These are phyloP conservation scores for Pelargonium australe DNA, from an alignment of 441 rosid genomes.

Conservation along the genomic window DNA sequence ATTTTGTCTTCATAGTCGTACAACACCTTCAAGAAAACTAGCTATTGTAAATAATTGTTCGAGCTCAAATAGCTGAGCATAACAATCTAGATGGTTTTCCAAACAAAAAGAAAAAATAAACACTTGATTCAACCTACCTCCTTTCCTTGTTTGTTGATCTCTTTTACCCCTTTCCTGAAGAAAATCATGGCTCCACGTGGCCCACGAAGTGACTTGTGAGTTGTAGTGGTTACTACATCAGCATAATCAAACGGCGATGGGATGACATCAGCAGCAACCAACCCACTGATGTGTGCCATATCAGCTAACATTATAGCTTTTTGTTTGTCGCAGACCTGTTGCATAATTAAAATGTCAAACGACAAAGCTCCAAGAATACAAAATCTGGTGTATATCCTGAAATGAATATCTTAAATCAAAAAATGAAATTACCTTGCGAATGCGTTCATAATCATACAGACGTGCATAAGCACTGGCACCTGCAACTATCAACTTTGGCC, in stretches of 20 bases:
- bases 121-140: constrained; percentile 16
- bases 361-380: not conserved
- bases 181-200: constrained; percentile 34
- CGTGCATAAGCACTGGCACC: constrained; percentile 33
- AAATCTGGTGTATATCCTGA: not conserved
- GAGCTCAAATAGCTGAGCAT: constrained; percentile 3
- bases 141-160: constrained; percentile 26
- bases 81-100: not conserved
- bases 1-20: constrained; percentile 29
- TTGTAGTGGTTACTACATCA: constrained; percentile 28
- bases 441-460: constrained; percentile 25
- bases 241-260: constrained; percentile 32
- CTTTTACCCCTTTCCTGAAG: constrained; percentile 27
- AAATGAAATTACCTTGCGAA: constrained; percentile 20
- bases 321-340: constrained; percentile 29
- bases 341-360: not conserved
- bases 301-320: constrained; percentile 26
- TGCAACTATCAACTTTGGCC: constrained; percentile 29
- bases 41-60: constrained; percentile 10
- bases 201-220: constrained; percentile 29
- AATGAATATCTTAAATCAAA: not conserved
- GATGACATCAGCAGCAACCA: constrained; percentile 28
- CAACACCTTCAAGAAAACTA: constrained; percentile 27
- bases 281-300: constrained; percentile 30
- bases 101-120: not conserved